Evolutionary conservation across 2,329 filamentous ascomycete genomes (phyloP).

Genomic region (Pestalotiopsis sp.): DNA sequence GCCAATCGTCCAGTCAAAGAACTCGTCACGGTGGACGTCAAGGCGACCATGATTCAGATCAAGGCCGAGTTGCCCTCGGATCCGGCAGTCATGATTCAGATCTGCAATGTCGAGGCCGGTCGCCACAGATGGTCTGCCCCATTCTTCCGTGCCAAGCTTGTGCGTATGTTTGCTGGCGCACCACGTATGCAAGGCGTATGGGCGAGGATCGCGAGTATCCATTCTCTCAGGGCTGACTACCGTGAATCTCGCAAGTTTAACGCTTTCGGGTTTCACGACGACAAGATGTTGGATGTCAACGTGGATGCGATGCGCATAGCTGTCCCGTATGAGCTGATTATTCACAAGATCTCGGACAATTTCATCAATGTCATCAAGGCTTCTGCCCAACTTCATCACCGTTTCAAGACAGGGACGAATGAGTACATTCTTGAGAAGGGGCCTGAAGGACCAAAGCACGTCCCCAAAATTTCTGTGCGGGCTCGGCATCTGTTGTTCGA

Average conservation of each 20-base stretch:
- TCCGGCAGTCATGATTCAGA: constrained; percentile 87
- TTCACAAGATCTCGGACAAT: constrained; percentile 94
- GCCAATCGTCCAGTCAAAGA: constrained; percentile 52
- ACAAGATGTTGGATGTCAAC: constrained; percentile 81
- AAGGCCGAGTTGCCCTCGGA: constrained; percentile 89
- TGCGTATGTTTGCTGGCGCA: constrained; percentile 85
- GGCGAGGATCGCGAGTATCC: constrained; percentile 85
- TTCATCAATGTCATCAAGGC: constrained; percentile 86
- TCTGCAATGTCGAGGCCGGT: constrained; percentile 81
- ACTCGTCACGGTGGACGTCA: constrained; percentile 80
- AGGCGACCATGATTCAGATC: constrained; percentile 79
- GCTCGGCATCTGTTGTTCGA: constrained; percentile 86
- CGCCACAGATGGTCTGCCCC: constrained; percentile 87
- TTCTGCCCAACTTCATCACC: constrained; percentile 86
- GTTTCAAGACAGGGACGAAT: constrained; percentile 84
- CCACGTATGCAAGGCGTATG: constrained; percentile 83
- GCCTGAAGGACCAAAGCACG: constrained; percentile 81
- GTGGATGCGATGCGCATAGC: constrained; percentile 85
- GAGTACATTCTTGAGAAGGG: constrained; percentile 87
- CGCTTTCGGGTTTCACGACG: constrained; percentile 61
- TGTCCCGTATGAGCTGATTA: constrained; percentile 87
- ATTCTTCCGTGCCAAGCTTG: constrained; percentile 75
- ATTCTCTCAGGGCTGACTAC: constrained; percentile 78
- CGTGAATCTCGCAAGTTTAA: constrained; percentile 75
- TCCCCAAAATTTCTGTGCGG: constrained; percentile 84